Conservation (phyloP, 176 grass and related monocot species). For the Poa annua region DNA sequence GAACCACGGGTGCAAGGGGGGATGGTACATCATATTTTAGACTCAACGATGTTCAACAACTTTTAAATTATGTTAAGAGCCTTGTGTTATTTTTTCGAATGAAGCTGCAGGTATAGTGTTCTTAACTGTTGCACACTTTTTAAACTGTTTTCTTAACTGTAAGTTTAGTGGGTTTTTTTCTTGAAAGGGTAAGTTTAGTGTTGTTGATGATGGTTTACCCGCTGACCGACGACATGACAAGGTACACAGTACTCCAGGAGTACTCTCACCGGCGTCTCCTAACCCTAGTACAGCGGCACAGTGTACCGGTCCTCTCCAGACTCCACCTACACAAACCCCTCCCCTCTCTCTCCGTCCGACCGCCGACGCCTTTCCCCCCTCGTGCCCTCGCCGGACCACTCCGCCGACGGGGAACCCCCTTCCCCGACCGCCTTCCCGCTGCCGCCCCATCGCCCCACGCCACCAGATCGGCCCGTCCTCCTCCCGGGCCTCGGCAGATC, state of each 20-base stretch:
- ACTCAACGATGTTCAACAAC: too few relatives aligned
- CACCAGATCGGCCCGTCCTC: neutral
- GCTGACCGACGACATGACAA: neutral
- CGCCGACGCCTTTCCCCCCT: neutral
- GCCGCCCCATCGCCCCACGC: neutral
- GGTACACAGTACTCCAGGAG: neutral
- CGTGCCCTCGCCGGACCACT: neutral
- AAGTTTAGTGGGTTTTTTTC: too few relatives aligned
- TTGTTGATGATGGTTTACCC: neutral
- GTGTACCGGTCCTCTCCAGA: slow-evolving; percentile 5
- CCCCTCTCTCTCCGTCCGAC: neutral
- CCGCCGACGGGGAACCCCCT: neutral
- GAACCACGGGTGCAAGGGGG: too few relatives aligned
- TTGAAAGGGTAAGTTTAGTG: neutral
- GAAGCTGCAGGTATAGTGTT: neutral
- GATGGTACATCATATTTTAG: too few relatives aligned
- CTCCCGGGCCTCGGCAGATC: slow-evolving; percentile 7
- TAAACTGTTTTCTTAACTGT: too few relatives aligned
- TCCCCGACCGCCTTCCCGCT: neutral
- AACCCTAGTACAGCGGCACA: slow-evolving; percentile 19
- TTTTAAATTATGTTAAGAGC: too few relatives aligned
- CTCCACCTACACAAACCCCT: neutral
- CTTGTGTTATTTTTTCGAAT: too few relatives aligned
- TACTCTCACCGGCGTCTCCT: neutral
- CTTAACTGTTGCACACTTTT: neutral